Conservation (phyloP, 208 protist genomes). For the Angomonas deanei region DNA sequence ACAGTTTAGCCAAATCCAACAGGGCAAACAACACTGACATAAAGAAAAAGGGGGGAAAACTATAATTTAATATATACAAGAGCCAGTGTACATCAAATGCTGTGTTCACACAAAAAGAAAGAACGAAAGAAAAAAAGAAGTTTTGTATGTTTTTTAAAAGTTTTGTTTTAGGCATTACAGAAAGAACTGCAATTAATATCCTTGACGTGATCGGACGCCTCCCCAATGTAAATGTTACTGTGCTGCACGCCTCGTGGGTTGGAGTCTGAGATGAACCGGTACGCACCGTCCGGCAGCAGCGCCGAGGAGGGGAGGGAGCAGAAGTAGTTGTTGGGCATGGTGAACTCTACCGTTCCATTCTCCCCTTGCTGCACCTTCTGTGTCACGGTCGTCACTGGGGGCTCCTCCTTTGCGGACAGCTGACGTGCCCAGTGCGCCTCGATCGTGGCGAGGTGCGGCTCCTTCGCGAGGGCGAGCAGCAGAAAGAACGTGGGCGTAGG, state of each 20-base stretch:
- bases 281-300: not conserved
- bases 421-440: conserved; percentile 17
- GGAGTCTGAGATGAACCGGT: not conserved
- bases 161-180: not conserved
- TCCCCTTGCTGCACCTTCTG: not conserved
- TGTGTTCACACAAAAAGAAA: conserved; percentile 1
- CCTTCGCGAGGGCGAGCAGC: conserved; percentile 25
- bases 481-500: conserved; percentile 44
- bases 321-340: conserved; percentile 4
- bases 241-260: not conserved
- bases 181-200: not conserved
- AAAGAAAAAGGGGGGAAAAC: not conserved
- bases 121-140: not conserved
- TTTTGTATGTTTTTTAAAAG: conserved; percentile 1
- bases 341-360: not conserved
- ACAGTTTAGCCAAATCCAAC: too few relatives aligned
- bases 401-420: not conserved
- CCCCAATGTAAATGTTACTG: not conserved
- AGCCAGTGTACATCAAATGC: not conserved
- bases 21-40: not conserved
- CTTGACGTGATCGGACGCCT: not conserved
- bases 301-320: not conserved
- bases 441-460: conserved; percentile 17
- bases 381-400: not conserved
- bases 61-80: not conserved